Evolutionary conservation across 176 grass and related monocot species (phyloP), one percentile per base, ranked within the genome.

Genomic region (Typha latifolia): DNA sequence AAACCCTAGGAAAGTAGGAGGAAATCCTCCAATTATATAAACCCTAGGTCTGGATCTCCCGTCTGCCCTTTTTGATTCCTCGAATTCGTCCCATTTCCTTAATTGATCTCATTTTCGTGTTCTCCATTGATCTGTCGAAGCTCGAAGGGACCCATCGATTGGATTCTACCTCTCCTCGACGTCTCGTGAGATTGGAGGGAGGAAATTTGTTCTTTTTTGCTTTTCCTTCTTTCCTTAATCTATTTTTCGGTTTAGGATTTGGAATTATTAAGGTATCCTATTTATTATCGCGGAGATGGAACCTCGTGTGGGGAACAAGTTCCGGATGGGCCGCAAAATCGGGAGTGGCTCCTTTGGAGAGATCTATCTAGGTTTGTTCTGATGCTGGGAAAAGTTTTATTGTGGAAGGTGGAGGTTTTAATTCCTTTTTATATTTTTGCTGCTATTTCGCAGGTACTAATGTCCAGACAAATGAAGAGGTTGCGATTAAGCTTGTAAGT

Each of bases 401-500:
- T 59, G 53, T 0, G 53, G 53, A 59, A 22, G 53, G 3, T 22
- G 16, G 20, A 22, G 20, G 53, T 24, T 71, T 53, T 19, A 49
- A 15, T 78, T 64, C 34, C 5, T 64, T 72, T 61, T 12, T 71
- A 68, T 70, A 31, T 57, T 59, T 34, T 56, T 32, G 56, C 8
- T 68, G 15, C 63, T 13, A 6, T n/a, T 64, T 70, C 72, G 77
- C 57, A 96, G 93, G 93, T 62, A 96, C 88, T 59, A 96, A 96
- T 82, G 78, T 89, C 66, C 88, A 91, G 80, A 96, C 93, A 70
- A 96, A 90, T 73, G 93, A 96, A 79, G 93, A 96, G 72, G 85
- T 96, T 69, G 93, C 88, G 69, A 91, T 96, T 84, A 96, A 96
- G 81, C 88, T 96, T 80, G 93, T 96, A 62, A 34, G 88, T 84